Conservation (phyloP, 108 stramenopile species). For the Ochromonas danica region DNA sequence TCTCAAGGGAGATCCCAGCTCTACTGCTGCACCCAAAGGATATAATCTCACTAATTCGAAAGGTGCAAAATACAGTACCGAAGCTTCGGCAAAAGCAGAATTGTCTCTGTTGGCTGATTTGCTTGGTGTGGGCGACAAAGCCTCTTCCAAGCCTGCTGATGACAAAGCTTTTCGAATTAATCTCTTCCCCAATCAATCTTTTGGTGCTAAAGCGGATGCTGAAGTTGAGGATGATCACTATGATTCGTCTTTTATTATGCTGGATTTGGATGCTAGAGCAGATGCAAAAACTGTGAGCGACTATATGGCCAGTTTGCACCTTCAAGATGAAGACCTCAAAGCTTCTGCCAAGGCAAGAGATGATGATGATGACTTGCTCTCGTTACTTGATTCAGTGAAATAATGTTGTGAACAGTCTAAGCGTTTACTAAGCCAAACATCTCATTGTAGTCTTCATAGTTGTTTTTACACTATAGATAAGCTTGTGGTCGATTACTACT, state of each 20-base stretch:
- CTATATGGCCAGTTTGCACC: background rate
- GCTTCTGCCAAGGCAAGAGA: background rate
- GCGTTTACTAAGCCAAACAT: too few relatives aligned
- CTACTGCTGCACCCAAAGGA: slow-evolving; percentile 17
- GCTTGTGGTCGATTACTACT: too few relatives aligned
- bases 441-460: too few relatives aligned
- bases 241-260: slow-evolving; percentile 20
- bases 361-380: slow-evolving; percentile 31
- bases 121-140: slow-evolving; percentile 33
- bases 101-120: slow-evolving; percentile 33
- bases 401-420: too few relatives aligned
- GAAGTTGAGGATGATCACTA: background rate
- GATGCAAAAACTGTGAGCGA: background rate
- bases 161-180: slow-evolving; percentile 35
- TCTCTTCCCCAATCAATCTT: slow-evolving; percentile 11
- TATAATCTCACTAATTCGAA: slow-evolving; percentile 18
- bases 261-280: background rate
- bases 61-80: background rate
- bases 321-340: slow-evolving; percentile 9
- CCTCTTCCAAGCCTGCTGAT: background rate
- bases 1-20: background rate
- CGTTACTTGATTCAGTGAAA: slow-evolving; percentile 24
- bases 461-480: too few relatives aligned
- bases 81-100: slow-evolving; percentile 36
- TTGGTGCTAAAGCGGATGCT: background rate